Base-by-base conservation (phyloP, 805 yeast species). In the Yamadazyma laniorum region DNA sequence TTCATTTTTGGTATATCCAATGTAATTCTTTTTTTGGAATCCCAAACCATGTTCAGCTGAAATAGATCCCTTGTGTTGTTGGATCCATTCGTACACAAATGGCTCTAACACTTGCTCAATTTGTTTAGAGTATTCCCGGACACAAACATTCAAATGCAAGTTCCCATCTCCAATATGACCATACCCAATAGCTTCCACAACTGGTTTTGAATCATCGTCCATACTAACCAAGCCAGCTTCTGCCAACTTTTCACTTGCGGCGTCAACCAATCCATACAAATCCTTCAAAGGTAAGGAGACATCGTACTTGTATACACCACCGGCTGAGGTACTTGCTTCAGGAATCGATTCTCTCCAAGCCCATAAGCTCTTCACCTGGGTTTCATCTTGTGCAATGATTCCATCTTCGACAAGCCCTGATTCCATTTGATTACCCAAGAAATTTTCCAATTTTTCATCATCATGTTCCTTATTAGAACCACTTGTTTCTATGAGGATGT, bases 151-250 rank as follows among this genome's bases (percentile, higher is more conserved):
- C 56, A 93, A 76, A 61, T 93, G 99, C 53, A 93, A 70, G 64
- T 93, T 93, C 37, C 99, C 98, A 58, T 93, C 99, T 40, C 99
- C 99, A 53, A 93, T 77, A 56, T 93, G 99, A n/a, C 99, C 99
- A 55, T 91, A 93, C 0, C 99, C 99, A 48, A 91, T 81, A 8
- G 95, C 95, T 44, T 79, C 83, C 37, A 87, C 82, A 2, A 86
- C 97, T 2, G 97, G 96, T 58, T 73, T 75, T 3, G 74, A 70
- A 29, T 76, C 83, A 23, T 80, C 77, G 32, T 74, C 78, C 29
- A 63, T 35, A 37, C 84, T 86, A 16, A 81, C 64, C 38, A 91
- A 63, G 2, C 75, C 80, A 21, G 74, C 72, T 23, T 71, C 78
- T 2, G 43, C 53, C 45, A 93, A 69, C 51, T 75, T 75, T 31